These are phyloP conservation scores for Pascua guehoae DNA, from an alignment of 1,284 basidiomycete genomes.

Conservation along the genomic window DNA sequence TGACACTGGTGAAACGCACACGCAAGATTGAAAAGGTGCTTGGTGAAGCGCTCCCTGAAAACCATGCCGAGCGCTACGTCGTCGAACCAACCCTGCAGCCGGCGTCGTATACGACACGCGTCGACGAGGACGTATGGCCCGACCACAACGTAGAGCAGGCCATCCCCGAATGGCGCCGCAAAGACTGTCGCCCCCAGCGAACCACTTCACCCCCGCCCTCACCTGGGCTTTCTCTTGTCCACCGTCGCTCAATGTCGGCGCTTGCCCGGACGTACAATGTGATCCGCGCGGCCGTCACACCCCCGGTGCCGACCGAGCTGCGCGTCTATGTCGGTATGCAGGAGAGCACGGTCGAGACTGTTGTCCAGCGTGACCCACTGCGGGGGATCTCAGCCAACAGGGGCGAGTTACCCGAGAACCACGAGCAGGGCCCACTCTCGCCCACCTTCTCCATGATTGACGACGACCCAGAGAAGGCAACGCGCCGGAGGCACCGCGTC, in stretches of 20 bases:
- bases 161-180: conserved; percentile 25
- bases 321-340: conserved; percentile 28
- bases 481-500: conserved; percentile 18
- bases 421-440: background rate
- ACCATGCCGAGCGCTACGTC: conserved; percentile 27
- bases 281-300: background rate
- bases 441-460: background rate
- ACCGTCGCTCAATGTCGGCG: background rate
- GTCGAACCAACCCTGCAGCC: conserved; percentile 26
- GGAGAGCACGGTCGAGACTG: conserved; percentile 24
- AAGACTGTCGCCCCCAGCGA: conserved; percentile 20
- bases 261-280: background rate
- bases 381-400: background rate
- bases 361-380: background rate
- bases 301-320: background rate
- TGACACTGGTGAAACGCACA: conserved; percentile 49
- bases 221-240: background rate
- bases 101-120: conserved; percentile 15
- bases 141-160: background rate
- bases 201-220: background rate
- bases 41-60: conserved; percentile 51
- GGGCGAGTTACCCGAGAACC: background rate
- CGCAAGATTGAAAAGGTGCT: conserved; percentile 74
- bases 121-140: conserved; percentile 23
- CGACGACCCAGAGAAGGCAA: conserved; percentile 15